Evolutionary conservation across 1,284 basidiomycete species (phyloP), one percentile per base, ranked within the genome.

Genomic region (Apiotrichum domesticum): DNA sequence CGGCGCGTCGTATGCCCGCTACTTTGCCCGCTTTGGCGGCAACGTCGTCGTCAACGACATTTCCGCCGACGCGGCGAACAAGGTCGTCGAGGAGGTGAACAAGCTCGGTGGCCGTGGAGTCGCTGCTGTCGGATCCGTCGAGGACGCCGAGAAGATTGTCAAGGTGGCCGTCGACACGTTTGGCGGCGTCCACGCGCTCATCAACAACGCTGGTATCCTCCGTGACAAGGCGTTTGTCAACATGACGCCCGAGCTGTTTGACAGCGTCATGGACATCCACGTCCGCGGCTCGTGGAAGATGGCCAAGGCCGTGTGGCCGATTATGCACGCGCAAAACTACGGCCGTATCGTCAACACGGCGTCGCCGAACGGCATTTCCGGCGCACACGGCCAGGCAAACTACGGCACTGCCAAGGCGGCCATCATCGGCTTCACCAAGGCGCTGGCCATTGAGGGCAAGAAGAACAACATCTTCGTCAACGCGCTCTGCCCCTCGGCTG

Each of bases 41-140:
- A 98, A 97, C 70, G 90, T 99, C 35, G 90, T 98, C 43, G 85
- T 98, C 58, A 99, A 98, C 75, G 96, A 99, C 73, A 87, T 98
- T 56, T 90, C 82, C 71, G 87, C 88, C 71, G 88, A 90, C 66
- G 86, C 84, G 11, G 93, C 93, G 8, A 82, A 84, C 42, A 79
- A 83, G 13, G 93, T 98, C 3, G 92, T 91, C 15, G 83, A 87
- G 35, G 94, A 97, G 75, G 85, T 98, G 65, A 83, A 84, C 63
- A 84, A 88, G 89, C 84, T 63, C 40, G 94, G 94, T 43, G 94
- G 92, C n/a, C 90, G 92, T 75, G 96, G 94, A 14, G 82, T 82
- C 6, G 80, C 90, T 40, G 90, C 85, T 6, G 80, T 96, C n/a
- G 87, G 85, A 69, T 94, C 91, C n/a, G 92, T 88, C 4, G 80